Evolutionary conservation across 305 asterid genomes (phyloP).

Genomic region (Plantago coronopus): DNA sequence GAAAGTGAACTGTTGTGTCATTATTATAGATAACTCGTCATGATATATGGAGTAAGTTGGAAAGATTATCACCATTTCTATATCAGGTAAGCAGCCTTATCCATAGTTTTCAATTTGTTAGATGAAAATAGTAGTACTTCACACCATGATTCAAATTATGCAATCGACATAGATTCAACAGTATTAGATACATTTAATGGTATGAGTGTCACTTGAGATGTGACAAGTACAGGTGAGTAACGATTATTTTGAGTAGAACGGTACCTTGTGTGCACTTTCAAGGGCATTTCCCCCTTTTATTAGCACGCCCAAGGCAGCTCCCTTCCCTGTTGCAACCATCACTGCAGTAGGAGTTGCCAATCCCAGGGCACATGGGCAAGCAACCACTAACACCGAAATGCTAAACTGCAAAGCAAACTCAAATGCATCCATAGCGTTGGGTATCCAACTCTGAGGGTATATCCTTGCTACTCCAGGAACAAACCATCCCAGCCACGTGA

Average conservation of each 20-base stretch:
- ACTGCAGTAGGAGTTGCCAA: constrained; percentile 98
- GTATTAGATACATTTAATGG: too few species aligned
- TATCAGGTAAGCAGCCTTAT: too few species aligned
- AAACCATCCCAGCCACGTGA: constrained; percentile 91
- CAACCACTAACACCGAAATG: constrained; percentile 90
- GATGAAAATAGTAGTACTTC: too few species aligned
- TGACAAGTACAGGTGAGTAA: too few species aligned
- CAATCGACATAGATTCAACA: too few species aligned
- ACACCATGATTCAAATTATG: too few species aligned
- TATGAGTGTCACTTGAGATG: too few species aligned
- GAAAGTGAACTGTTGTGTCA: neutral
- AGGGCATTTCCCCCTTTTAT: constrained; percentile 95
- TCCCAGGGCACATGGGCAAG: constrained; percentile 98
- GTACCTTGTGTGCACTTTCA: constrained; percentile 90
- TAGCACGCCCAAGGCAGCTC: constrained; percentile 91
- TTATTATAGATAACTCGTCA: too few species aligned
- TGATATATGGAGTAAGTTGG: too few species aligned
- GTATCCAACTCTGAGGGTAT: constrained; percentile 84
- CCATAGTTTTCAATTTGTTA: too few species aligned
- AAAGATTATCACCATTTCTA: too few species aligned
- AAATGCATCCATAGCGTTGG: constrained; percentile 70
- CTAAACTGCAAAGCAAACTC: constrained; percentile 92
- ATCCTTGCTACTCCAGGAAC: constrained; percentile 57
- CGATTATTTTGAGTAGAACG: constrained; percentile 23
- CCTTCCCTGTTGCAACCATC: constrained; percentile 98